Evolutionary conservation across 768 basidiomycete genomes (phyloP).

Genomic region (Tephrocybe sp.): DNA sequence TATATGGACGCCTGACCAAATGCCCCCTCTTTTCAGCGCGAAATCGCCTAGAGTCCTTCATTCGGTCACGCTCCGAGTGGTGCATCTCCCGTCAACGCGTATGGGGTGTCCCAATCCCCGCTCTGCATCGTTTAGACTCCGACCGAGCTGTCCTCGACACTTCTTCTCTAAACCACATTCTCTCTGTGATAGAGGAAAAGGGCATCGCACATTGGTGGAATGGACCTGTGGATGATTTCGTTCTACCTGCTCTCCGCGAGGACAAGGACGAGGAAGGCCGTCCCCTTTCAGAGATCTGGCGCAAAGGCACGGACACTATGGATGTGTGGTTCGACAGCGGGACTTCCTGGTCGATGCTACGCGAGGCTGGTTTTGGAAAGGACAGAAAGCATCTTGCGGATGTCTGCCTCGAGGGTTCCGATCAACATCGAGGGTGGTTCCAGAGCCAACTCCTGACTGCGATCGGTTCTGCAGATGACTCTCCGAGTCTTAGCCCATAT

Average conservation of each 20-base stretch:
- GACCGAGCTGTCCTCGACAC: slow-evolving; percentile 63
- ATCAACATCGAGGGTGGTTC: slow-evolving; percentile 99
- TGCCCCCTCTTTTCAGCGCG: slow-evolving; percentile 49
- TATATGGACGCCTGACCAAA: neutral
- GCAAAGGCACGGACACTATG: slow-evolving; percentile 91
- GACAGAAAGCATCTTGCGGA: slow-evolving; percentile 58
- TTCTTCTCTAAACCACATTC: slow-evolving; percentile 69
- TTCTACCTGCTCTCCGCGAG: slow-evolving; percentile 57
- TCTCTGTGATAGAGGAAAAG: slow-evolving; percentile 66
- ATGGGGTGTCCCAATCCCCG: slow-evolving; percentile 97
- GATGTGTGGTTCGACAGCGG: slow-evolving; percentile 99
- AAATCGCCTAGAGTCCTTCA: slow-evolving; percentile 84
- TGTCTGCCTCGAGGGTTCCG: slow-evolving; percentile 91
- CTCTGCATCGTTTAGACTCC: slow-evolving; percentile 64
- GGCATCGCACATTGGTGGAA: slow-evolving; percentile 92
- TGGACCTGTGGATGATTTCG: slow-evolving; percentile 78
- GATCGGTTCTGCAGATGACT: slow-evolving; percentile 44
- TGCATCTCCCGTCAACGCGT: slow-evolving; percentile 97
- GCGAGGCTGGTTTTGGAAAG: slow-evolving; percentile 30
- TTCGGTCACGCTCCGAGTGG: slow-evolving; percentile 92
- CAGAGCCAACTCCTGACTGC: slow-evolving; percentile 91
- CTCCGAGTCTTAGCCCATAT: slow-evolving; percentile 54
- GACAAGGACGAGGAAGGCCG: too few relatives aligned
- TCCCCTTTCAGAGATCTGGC: slow-evolving; percentile 46
- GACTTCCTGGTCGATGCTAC: slow-evolving; percentile 85